Conservation (phyloP, 2,329 filamentous ascomycete species). For the Ustilaginoidea virens region DNA sequence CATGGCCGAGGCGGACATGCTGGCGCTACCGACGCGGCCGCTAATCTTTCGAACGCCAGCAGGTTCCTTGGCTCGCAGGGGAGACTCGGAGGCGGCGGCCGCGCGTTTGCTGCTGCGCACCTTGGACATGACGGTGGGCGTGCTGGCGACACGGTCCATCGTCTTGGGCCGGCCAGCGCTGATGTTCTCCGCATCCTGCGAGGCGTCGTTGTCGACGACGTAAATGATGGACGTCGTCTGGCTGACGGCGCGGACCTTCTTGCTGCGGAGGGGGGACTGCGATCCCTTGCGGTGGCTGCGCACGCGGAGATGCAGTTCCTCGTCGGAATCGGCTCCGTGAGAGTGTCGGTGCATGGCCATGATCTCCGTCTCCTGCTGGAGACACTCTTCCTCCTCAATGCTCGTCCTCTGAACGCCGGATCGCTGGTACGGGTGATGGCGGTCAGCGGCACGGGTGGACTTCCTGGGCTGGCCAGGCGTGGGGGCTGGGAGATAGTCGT, state of each 20-base stretch:
- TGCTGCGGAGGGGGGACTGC: slow-evolving; percentile 43
- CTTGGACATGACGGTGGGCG: slow-evolving; percentile 44
- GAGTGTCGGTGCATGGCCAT: slow-evolving; percentile 46
- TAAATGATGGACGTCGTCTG: slow-evolving; percentile 61
- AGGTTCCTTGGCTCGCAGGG: slow-evolving; percentile 34
- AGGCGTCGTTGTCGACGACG: slow-evolving; percentile 48
- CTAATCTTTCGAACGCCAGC: slow-evolving; percentile 49
- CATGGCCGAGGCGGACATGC: slow-evolving; percentile 24
- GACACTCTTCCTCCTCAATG: slow-evolving; percentile 33
- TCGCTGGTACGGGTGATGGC: slow-evolving; percentile 58
- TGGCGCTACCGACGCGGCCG: slow-evolving; percentile 46
- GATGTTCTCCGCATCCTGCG: slow-evolving; percentile 58
- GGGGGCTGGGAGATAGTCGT: slow-evolving; percentile 86
- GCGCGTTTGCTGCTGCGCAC: slow-evolving; percentile 44
- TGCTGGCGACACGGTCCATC: slow-evolving; percentile 38
- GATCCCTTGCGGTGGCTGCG: slow-evolving; percentile 50
- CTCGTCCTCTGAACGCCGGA: slow-evolving; percentile 27
- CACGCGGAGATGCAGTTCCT: slow-evolving; percentile 68
- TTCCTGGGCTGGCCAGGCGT: slow-evolving; percentile 94
- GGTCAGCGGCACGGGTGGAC: slow-evolving; percentile 59
- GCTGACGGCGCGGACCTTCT: slow-evolving; percentile 56
- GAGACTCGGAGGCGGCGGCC: slow-evolving; percentile 30
- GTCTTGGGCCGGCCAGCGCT: slow-evolving; percentile 43
- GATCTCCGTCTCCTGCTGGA: slow-evolving; percentile 44
- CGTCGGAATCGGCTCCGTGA: slow-evolving; percentile 56